phyloP scores from a whole-genome alignment of 495 filamentous ascomycete species.

The Viridothelium virens region DNA sequence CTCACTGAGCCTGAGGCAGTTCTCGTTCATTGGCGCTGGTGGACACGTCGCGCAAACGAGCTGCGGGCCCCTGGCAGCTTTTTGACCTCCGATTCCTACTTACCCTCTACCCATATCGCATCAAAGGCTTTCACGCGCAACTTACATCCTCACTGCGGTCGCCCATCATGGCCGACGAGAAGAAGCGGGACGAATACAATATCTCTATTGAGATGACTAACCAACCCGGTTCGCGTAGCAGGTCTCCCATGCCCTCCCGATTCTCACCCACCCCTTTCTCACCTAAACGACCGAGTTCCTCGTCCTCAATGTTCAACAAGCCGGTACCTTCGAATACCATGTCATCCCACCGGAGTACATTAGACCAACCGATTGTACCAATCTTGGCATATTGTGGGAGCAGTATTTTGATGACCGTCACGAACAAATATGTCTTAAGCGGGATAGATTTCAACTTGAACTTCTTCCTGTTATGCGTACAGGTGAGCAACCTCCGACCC shows the following conservation, averaged over 20 bases:
- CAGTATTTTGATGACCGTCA: constrained; percentile 96
- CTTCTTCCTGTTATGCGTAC: constrained; percentile 85
- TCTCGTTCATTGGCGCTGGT: not conserved
- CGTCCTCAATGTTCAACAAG: not conserved
- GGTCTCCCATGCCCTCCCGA: constrained; percentile 11
- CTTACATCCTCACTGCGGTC: not conserved
- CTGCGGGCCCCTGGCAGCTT: not conserved
- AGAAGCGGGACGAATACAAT: constrained; percentile 65
- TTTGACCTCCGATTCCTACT: not conserved
- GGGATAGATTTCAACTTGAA: constrained; percentile 90
- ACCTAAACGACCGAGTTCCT: constrained; percentile 1
- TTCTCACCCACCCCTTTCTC: constrained; percentile 5
- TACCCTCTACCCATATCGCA: not conserved
- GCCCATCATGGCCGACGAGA: constrained; percentile 60
- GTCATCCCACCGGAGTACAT: not conserved
- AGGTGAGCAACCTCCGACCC: constrained; percentile 53
- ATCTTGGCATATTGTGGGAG: constrained; percentile 87
- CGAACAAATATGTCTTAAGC: constrained; percentile 97
- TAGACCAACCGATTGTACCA: constrained; percentile 62
- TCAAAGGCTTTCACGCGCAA: not conserved
- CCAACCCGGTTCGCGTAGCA: constrained; percentile 11
- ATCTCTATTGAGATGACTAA: constrained; percentile 64
- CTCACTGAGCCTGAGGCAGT: not conserved
- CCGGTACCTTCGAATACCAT: not conserved
- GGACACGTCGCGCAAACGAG: not conserved